These are phyloP conservation scores for Candida ortonii DNA, from an alignment of 805 yeast genomes.

Conservation along the genomic window DNA sequence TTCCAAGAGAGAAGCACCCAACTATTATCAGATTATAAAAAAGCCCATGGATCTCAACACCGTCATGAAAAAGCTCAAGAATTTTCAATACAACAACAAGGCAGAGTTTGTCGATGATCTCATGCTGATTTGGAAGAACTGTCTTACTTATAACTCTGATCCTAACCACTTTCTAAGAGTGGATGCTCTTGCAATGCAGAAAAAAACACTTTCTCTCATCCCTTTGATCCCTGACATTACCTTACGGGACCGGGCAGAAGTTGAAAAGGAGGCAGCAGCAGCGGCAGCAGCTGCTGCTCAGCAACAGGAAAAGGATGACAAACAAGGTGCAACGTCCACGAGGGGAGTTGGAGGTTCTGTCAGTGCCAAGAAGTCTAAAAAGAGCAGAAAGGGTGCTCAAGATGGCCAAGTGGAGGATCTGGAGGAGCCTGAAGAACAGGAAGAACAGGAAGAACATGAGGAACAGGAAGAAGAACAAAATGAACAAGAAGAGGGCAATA, in stretches of 20 bases:
- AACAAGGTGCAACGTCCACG: constrained; percentile 28
- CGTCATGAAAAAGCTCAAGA: constrained; percentile 83
- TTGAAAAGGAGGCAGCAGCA: constrained; percentile 61
- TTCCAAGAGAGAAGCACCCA: constrained; percentile 97
- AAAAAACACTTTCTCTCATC: constrained; percentile 68
- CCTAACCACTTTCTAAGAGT: constrained; percentile 88
- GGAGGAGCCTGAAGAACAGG: constrained; percentile 5
- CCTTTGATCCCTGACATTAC: constrained; percentile 90
- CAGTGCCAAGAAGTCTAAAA: constrained; percentile 35
- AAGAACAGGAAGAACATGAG: neutral
- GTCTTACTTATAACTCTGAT: constrained; percentile 89
- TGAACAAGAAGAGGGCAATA: neutral
- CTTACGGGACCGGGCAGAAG: constrained; percentile 67
- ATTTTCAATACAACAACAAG: constrained; percentile 78
- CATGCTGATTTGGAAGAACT: constrained; percentile 93
- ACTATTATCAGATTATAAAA: constrained; percentile 84
- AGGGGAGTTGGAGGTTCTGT: constrained; percentile 32
- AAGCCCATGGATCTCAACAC: constrained; percentile 96
- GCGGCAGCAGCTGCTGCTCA: constrained; percentile 38
- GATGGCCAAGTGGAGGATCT: constrained; percentile 7
- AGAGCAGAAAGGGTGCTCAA: constrained; percentile 37
- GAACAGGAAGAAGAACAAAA: neutral
- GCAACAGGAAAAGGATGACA: constrained; percentile 30
- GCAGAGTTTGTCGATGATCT: constrained; percentile 91
- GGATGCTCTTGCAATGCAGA: constrained; percentile 96